Conservation (phyloP, 257 asterid genomes). For the Misopates orontium region DNA sequence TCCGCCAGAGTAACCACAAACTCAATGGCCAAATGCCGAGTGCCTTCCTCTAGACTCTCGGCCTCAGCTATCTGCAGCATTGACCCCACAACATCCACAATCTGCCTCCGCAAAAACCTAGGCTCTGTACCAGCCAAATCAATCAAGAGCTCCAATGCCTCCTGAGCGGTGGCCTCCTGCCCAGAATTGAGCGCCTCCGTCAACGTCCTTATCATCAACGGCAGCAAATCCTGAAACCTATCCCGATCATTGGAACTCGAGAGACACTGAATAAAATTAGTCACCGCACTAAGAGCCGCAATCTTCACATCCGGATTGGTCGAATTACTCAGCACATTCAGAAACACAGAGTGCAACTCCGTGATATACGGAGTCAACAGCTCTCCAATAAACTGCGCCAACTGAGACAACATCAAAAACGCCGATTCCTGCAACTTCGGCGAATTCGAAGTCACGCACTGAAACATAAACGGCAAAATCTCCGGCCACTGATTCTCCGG, state of each 20-base stretch:
- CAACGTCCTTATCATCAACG: constrained; percentile 90
- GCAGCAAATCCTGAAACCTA: constrained; percentile 91
- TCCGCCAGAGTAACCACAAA: constrained; percentile 87
- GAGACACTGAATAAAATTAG: constrained; percentile 81
- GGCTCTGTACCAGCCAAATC: constrained; percentile 96
- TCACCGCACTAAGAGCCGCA: constrained; percentile 88
- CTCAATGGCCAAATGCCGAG: constrained; percentile 86
- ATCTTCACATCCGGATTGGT: constrained; percentile 66
- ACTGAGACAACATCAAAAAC: constrained; percentile 69
- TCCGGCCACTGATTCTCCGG: constrained; percentile 89
- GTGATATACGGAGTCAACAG: constrained; percentile 58
- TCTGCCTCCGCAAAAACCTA: constrained; percentile 81
- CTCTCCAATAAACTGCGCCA: constrained; percentile 79
- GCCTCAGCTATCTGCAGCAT: constrained; percentile 96
- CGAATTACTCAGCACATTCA: constrained; percentile 62
- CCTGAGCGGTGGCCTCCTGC: constrained; percentile 93
- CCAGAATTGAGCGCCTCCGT: constrained; percentile 82
- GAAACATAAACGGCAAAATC: constrained; percentile 83
- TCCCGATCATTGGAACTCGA: constrained; percentile 71
- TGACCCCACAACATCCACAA: constrained; percentile 84
- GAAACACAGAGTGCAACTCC: constrained; percentile 76
- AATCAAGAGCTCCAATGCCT: constrained; percentile 82
- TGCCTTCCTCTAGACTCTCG: constrained; percentile 82
- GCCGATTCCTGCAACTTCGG: constrained; percentile 76
- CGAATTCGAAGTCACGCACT: constrained; percentile 70